Percentiles rank a stretch among this genome's conserved stretches.
These are phyloP conservation scores for Arthrobotrys sinensis DNA, from an alignment of 2,329 filamentous ascomycete genomes.

Conservation along the genomic window DNA sequence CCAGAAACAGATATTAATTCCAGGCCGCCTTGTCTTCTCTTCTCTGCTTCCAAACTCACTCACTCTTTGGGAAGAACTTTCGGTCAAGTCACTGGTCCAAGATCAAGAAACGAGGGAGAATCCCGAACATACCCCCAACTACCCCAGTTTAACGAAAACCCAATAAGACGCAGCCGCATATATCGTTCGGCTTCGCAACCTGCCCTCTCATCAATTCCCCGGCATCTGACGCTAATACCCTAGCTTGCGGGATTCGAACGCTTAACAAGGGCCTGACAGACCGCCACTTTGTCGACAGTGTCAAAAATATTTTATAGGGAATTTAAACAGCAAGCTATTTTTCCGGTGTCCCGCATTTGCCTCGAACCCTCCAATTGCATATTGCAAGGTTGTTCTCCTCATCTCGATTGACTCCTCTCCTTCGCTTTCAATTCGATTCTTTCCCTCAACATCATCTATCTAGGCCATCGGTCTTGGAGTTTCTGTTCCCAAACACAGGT, in stretches of 20 bases:
- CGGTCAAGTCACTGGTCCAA: conserved; percentile 15
- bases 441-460: conserved; percentile 41
- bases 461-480: not conserved
- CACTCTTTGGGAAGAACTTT: conserved; percentile 6
- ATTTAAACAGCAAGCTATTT: conserved; percentile 55
- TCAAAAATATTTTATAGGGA: conserved; percentile 47
- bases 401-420: conserved; percentile 41
- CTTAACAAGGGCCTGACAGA: conserved; percentile 58
- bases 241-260: conserved; percentile 59
- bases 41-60: conserved; percentile 4
- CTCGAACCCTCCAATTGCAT: conserved; percentile 46
- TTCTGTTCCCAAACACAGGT: conserved; percentile 1
- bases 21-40: conserved; percentile 28
- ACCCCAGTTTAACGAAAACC: conserved; percentile 56
- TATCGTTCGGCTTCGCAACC: conserved; percentile 60
- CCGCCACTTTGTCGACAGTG: conserved; percentile 56
- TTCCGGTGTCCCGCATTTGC: conserved; percentile 60
- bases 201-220: conserved; percentile 59
- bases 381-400: conserved; percentile 50
- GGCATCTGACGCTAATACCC: conserved; percentile 59
- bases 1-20: conserved; percentile 33
- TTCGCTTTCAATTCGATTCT: conserved; percentile 42
- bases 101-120: conserved; percentile 36
- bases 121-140: conserved; percentile 33
- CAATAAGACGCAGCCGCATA: conserved; percentile 57